Conservation (phyloP, 202 grass and related monocot species). For the Zizania palustris region DNA sequence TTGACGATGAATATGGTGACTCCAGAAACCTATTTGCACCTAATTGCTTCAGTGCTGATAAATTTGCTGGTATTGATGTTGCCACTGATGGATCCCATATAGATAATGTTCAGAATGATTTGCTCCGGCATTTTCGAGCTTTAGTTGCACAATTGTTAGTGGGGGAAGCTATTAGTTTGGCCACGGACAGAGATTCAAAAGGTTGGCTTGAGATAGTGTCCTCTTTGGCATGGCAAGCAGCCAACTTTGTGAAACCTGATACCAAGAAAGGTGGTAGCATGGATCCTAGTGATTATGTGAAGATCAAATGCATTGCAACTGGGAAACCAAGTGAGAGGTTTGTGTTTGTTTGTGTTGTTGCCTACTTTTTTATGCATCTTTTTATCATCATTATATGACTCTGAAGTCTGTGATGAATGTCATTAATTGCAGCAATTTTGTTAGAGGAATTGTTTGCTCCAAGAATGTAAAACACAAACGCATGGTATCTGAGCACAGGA, state of each 20-base stretch:
- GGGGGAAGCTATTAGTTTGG: constrained; percentile 62
- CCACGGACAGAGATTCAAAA: constrained; percentile 47
- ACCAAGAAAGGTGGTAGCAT: constrained; percentile 87
- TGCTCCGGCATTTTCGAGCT: constrained; percentile 66
- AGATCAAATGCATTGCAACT: constrained; percentile 88
- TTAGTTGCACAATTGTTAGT: constrained; percentile 79
- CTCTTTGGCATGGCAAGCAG: constrained; percentile 76
- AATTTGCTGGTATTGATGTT: constrained; percentile 13
- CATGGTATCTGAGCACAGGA: constrained; percentile 74
- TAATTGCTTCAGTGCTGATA: constrained; percentile 46
- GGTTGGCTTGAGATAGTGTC: constrained; percentile 80
- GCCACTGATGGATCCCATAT: constrained; percentile 35
- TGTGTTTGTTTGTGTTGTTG: constrained; percentile 27
- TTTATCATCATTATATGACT: constrained; percentile 24
- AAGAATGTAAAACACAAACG: constrained; percentile 94
- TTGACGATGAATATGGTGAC: constrained; percentile 47
- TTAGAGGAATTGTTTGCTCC: constrained; percentile 92
- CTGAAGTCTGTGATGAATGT: constrained; percentile 46
- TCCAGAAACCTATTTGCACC: constrained; percentile 28
- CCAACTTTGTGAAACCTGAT: constrained; percentile 86
- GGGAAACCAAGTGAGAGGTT: constrained; percentile 77
- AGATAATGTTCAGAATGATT: constrained; percentile 48
- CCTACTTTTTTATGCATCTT: constrained; percentile 13
- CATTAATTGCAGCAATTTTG: constrained; percentile 59
- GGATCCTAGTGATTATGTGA: constrained; percentile 84